Base-by-base conservation (phyloP, 164 flowering plant species). In the Aristolochia californica region DNA sequence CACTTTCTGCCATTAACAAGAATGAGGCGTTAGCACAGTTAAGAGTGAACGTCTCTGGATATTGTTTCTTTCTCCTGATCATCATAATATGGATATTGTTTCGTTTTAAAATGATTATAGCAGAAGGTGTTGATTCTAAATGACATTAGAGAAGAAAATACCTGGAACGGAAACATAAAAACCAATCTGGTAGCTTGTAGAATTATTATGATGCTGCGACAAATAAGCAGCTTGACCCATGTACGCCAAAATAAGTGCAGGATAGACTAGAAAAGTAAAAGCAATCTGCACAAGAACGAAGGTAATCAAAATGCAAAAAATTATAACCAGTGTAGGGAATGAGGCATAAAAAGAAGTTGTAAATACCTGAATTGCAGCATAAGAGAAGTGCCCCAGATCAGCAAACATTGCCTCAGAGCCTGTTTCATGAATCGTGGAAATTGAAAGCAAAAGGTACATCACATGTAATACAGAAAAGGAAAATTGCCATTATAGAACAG, bases 181-280 rank as follows among this genome's bases (percentile, higher is more conserved):
- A 49, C 85, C 78, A 55, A 90, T 87, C 47, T 69, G 69, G 56
- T 74, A 72, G 62, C 67, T 72, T 43, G 68, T 68, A 27, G 60
- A n/a, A 27, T 63, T 51, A 30, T 74, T 62, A 61, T 90, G 95
- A 71, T 90, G 87, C 71, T 65, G 72, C 48, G 97, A 90, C 73
- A 90, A 67, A 65, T 75, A 90, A 59, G 97, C 97, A 43, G 97
- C 97, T 76, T 90, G 93, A 61, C 97, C 97, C 97, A 90, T 87
- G 55, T 90, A 90, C 34, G 90, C 95, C 72, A 90, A 75, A 72
- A 83, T 85, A 10, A 90, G 80, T 1, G 95, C 90, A 1, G 97
- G 97, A 71, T 90, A 90, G 44, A 90, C 97, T 66, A 90, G 68
- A 67, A 80, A 83, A 49, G 88, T 82, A 70, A 90, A 90, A 44